Conservation (phyloP, 371 early-diverging fungal species). For the Mucor mucedo region DNA sequence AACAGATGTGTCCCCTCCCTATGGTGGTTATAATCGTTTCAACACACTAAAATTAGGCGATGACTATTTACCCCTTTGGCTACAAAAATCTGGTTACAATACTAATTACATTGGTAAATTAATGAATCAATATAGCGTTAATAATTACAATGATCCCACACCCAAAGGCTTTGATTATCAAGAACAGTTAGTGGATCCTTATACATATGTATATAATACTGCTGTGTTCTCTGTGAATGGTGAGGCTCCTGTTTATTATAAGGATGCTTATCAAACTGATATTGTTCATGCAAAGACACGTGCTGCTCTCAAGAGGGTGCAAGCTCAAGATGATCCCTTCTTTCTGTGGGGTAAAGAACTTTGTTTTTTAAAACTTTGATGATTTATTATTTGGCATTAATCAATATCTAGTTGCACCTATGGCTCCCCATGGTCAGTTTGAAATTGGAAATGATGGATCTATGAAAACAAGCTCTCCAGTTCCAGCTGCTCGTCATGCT, state of each 20-base stretch:
- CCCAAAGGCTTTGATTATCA: slow-evolving; percentile 44
- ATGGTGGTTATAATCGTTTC: slow-evolving; percentile 63
- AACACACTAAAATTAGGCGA: slow-evolving; percentile 50
- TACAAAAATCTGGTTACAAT: slow-evolving; percentile 59
- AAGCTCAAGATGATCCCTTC: slow-evolving; percentile 58
- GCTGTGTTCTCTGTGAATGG: slow-evolving; percentile 67
- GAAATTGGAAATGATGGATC: slow-evolving; percentile 23
- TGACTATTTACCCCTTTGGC: slow-evolving; percentile 55
- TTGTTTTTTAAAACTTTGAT: neutral
- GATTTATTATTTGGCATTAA: neutral
- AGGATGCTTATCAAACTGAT: slow-evolving; percentile 65
- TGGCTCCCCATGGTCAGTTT: slow-evolving; percentile 52
- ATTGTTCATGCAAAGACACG: slow-evolving; percentile 63
- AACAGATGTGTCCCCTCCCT: slow-evolving; percentile 61
- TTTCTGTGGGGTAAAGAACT: slow-evolving; percentile 48
- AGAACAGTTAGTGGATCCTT: slow-evolving; percentile 68
- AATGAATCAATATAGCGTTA: slow-evolving; percentile 59
- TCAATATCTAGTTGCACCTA: slow-evolving; percentile 23
- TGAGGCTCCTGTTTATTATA: slow-evolving; percentile 52
- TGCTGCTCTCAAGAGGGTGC: slow-evolving; percentile 50
- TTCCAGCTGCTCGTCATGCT: slow-evolving; percentile 58
- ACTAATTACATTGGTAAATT: slow-evolving; percentile 73
- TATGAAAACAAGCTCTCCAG: slow-evolving; percentile 41
- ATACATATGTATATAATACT: slow-evolving; percentile 61
- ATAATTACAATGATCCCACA: slow-evolving; percentile 46